Evolutionary conservation across 495 filamentous ascomycete genomes (phyloP).

Genomic region (Talaromyces borbonicus): DNA sequence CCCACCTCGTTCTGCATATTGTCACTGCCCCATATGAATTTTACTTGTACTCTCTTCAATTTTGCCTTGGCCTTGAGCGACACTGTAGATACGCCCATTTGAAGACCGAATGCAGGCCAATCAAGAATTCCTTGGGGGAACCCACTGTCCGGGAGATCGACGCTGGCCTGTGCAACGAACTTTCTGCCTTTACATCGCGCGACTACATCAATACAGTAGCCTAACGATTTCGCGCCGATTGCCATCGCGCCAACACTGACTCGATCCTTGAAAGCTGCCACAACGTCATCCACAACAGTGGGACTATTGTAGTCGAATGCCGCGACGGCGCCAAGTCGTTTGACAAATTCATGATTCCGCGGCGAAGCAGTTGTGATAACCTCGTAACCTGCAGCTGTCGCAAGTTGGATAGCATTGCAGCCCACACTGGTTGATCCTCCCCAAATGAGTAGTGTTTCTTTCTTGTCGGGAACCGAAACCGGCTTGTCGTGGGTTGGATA

Average conservation of each 20-base stretch:
- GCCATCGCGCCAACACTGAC: background rate
- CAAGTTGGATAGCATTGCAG: constrained; percentile 28
- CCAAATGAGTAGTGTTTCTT: constrained; percentile 29
- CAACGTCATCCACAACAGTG: constrained; percentile 20
- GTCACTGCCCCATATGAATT: constrained; percentile 1
- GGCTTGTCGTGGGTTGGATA: background rate
- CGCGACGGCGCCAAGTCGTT: constrained; percentile 29
- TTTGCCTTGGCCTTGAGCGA: constrained; percentile 10
- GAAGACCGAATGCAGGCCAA: background rate
- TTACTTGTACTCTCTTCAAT: background rate
- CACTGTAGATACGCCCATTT: background rate
- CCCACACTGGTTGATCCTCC: constrained; percentile 39
- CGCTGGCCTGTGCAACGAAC: background rate
- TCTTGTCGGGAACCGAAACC: background rate
- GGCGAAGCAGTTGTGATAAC: constrained; percentile 38
- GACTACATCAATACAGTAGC: background rate
- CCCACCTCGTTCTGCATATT: constrained; percentile 4
- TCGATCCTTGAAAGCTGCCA: background rate
- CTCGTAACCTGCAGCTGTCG: constrained; percentile 27
- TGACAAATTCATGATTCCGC: constrained; percentile 32
- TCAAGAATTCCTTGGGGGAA: background rate
- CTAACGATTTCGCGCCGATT: background rate
- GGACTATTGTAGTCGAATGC: constrained; percentile 35
- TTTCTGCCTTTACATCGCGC: background rate
- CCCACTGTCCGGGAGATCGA: background rate